phyloP scores from a whole-genome alignment of 306 rosid species.

The Carpinus viminea region DNA sequence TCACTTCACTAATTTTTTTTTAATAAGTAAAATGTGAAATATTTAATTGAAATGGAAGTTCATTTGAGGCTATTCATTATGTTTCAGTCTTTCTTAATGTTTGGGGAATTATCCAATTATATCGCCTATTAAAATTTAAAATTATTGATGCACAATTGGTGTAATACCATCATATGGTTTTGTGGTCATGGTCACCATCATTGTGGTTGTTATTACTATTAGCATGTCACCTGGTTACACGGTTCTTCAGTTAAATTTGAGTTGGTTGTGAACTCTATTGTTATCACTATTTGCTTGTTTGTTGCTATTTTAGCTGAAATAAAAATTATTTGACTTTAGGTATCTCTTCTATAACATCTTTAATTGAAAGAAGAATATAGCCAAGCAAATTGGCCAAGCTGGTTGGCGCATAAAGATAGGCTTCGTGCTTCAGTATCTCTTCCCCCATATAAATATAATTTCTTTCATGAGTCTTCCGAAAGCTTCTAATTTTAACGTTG shows the following conservation, averaged over 20 bases:
- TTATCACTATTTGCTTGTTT: background rate
- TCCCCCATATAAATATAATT: background rate
- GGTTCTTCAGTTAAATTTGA: background rate
- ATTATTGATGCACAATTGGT: background rate
- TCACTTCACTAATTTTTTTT: no score
- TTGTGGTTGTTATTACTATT: background rate
- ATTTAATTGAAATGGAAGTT: background rate
- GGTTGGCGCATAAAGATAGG: background rate
- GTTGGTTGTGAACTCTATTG: background rate
- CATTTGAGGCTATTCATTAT: background rate
- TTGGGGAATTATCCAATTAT: background rate
- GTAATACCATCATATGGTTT: background rate
- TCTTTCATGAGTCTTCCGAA: background rate
- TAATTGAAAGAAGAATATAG: background rate
- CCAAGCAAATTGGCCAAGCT: background rate
- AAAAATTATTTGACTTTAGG: background rate
- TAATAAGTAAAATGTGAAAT: no score
- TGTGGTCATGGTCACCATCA: background rate
- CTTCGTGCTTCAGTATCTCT: background rate
- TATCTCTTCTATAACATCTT: background rate
- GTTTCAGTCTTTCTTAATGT: background rate
- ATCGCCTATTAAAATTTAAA: background rate
- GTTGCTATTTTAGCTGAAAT: background rate
- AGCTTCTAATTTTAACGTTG: background rate
- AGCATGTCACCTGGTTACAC: background rate